Percentiles rank a stretch among this genome's conserved stretches.
These are phyloP conservation scores for Pouteria glomerata DNA, from an alignment of 148 eudicot species.

Conservation along the genomic window DNA sequence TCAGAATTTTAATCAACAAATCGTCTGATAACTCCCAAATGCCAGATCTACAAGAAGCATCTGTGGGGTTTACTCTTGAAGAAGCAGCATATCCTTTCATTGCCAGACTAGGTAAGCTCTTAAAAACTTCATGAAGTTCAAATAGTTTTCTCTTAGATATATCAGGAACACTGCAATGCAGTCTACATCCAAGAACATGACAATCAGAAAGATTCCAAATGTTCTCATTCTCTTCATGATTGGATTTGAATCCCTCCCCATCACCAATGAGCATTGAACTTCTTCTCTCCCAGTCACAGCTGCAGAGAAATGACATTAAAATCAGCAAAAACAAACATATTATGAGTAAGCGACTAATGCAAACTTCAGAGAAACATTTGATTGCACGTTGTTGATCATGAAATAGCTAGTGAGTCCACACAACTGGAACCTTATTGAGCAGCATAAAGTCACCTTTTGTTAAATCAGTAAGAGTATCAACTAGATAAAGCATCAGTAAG, in stretches of 20 bases:
- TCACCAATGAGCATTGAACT: conserved; percentile 31
- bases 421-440: too few relatives aligned
- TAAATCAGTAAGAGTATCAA: too few relatives aligned
- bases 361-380: too few relatives aligned
- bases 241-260: conserved; percentile 16
- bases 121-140: conserved; percentile 84
- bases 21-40: conserved; percentile 74
- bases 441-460: too few relatives aligned
- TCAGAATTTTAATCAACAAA: conserved; percentile 51
- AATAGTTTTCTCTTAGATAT: conserved; percentile 52
- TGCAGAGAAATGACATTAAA: conserved; percentile 30
- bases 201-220: conserved; percentile 66
- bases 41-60: conserved; percentile 38
- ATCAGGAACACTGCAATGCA: conserved; percentile 41
- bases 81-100: conserved; percentile 28
- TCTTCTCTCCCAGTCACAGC: conserved; percentile 83
- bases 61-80: conserved; percentile 47
- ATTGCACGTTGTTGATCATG: too few relatives aligned
- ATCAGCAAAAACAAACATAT: too few relatives aligned
- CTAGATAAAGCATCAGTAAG: too few relatives aligned
- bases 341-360: too few relatives aligned
- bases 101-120: conserved; percentile 60
- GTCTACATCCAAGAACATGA: conserved; percentile 75
- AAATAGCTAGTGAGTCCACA: too few relatives aligned
- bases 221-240: conserved; percentile 15